These are phyloP conservation scores for Pichiaceae sp. DNA, from an alignment of 1,139 yeast species.

Conservation along the genomic window DNA sequence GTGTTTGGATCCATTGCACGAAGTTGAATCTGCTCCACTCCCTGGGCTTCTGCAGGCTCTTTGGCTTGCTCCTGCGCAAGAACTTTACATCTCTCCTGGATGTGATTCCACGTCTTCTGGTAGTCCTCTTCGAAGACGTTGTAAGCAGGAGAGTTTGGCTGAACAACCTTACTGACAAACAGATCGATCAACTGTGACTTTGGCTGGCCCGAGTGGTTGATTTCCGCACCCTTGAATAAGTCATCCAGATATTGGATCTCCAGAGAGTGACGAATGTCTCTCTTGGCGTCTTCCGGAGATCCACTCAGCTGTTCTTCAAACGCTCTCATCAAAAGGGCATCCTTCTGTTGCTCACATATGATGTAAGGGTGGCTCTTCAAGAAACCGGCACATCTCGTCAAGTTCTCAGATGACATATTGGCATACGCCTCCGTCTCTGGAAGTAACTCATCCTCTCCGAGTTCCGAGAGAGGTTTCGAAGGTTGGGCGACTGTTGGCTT, in stretches of 20 bases:
- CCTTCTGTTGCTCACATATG: conserved; percentile 78
- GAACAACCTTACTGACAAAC: conserved; percentile 53
- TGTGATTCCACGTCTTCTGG: conserved; percentile 61
- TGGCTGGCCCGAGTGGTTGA: conserved; percentile 22
- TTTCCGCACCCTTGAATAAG: conserved; percentile 19
- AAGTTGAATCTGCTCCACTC: conserved; percentile 76
- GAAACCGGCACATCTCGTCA: conserved; percentile 41
- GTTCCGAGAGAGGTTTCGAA: conserved; percentile 22
- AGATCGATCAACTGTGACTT: conserved; percentile 58
- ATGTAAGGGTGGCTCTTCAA: conserved; percentile 58
- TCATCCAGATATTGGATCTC: conserved; percentile 69
- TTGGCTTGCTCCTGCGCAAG: conserved; percentile 39
- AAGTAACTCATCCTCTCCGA: conserved; percentile 38
- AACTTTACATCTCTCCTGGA: conserved; percentile 63
- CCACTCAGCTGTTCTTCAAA: conserved; percentile 73
- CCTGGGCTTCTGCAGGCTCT: conserved; percentile 31
- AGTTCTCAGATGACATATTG: conserved; percentile 40
- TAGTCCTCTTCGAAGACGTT: conserved; percentile 69
- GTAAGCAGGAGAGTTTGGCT: conserved; percentile 43
- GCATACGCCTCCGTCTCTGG: conserved; percentile 66
- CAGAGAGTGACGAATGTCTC: conserved; percentile 71
- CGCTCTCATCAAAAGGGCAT: conserved; percentile 87
- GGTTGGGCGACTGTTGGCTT: conserved; percentile 16
- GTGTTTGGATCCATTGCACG: conserved; percentile 82
- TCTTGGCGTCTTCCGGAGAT: conserved; percentile 43